Evolutionary conservation across 371 early-diverging fungal genomes (phyloP), one percentile per base, ranked within the genome.

Genomic region (Mortierella sp.): DNA sequence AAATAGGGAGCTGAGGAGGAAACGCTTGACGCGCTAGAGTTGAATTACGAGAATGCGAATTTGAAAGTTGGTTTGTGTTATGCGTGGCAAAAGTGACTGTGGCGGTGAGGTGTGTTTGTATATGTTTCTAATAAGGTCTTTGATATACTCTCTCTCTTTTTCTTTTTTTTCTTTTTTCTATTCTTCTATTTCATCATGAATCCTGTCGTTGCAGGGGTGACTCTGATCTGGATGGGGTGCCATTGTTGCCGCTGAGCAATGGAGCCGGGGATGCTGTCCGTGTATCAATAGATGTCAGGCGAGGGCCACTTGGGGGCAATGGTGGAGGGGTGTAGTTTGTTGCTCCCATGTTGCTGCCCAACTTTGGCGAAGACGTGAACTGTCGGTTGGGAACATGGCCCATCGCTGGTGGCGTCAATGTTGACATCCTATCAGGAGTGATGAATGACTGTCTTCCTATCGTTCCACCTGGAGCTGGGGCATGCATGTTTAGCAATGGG

Each of bases 401-500:
- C 60, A 72, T 65, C 0, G 57, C 63, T 49, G 80, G 64, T 24
- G 79, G 72, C 2, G 75, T 70, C 58, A 67, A 12, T 12, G 66
- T 64, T 16, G 72, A 68, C 65, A 67, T 64, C 2, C 75, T 71
- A 30, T 78, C 73, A 14, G 73, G 70, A 20, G 55, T 58, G 5
- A 39, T 67, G 28, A 66, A 70, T 4, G 54, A 55, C 68, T 78
- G 72, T 30, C 80, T 62, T 32, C 80, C 80, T 72, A 80, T 80
- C 65, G 69, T 80, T 22, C 81, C 81, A 26, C 75, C 75, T 2
- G 81, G 81, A 10, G 81, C 69, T 14, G 81, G 72, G 10, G 71
- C 80, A 37, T 79, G 80, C 81, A 80, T 80, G 70, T 75, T 80
- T 62, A 80, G n/a, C 57, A 80, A 28, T 5, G 81, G 81, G 61